Evolutionary conservation across 495 filamentous ascomycete species (phyloP), one percentile per base, ranked within the genome.

Genomic region (Aspergillus heteromorphus): DNA sequence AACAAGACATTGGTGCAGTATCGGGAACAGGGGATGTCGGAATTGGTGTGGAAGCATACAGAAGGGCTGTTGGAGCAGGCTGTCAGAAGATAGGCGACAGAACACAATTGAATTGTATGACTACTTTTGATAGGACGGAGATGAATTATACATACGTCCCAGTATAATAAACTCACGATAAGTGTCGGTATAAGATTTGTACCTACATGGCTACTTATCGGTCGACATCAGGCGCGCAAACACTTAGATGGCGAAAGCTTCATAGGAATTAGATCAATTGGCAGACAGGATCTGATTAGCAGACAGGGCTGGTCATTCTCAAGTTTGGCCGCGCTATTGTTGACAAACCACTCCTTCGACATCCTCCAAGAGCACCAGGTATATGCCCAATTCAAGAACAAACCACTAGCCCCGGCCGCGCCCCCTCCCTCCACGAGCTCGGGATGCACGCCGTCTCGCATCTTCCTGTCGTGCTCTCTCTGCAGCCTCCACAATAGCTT

Each of bases 31-130:
- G 36, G 36, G 8, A 23, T 54, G 0, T 0, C 19, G 18, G 31
- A 48, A 23, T 14, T 42, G 43, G 31, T 54, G 34, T 54, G 52
- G 52, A n/a, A 42, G 14, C 52, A 54, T 49, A 54, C 52, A 10
- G 40, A 45, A 21, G 29, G 19, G 13, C 16, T 45, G 20, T 21
- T 53, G 25, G 38, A 43, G 8, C 14, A 43, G 48, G 48, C 48
- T 1, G 48, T 51, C 4, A 10, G 27, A 8, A 27, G 45, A 34
- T 48, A 38, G 8, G 34, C 34, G 6, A 34, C n/a, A 4, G 11
- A 38, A 5, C n/a, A n/a, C n/a, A n/a, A 2, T 11, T 34, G 31
- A 5, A 11, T 11, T 11, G 8, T 34, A 34, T 34, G 2, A 34
- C 9, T 10, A 10, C 13, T 34, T 2, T 4, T 34, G 2, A 34